Base-by-base conservation (phyloP, 805 yeast genomes). In the Debaryomyces tyrocola region DNA sequence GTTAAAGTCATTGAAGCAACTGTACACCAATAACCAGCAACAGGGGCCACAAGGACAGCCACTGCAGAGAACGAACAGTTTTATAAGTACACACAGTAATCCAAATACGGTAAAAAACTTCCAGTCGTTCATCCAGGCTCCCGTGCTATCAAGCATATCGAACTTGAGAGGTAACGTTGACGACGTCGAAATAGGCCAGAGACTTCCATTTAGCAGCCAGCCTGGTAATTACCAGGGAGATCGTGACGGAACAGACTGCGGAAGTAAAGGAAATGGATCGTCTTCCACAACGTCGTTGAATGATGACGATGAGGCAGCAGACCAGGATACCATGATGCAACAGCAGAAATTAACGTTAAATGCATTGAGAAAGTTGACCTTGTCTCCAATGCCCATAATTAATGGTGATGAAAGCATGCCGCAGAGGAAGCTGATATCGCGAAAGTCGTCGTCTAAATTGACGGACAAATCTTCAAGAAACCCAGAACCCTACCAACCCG, bases 101-200 rank as follows among this genome's bases (percentile, higher is more conserved):
- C 20, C 64, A 58, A 47, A 61, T 64, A 47, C 54, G 37, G 38
- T 60, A 36, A 58, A 68, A 53, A 68, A 73, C 55, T 70, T 71
- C 58, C 78, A 73, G 58, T 65, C 73, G 18, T 72, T 69, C 47
- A 73, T 73, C 44, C 78, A 73, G 56, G 78, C 77, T 1, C 78
- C 78, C 1, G 77, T 71, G 4, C 57, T 73, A 38, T 67, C 73
- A 34, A 61, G 69, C 46, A 66, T 69, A 36, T 49, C 71, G 15
- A 68, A 63, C 41, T 54, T 62, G 37, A 67, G 62, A 33, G 36
- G 34, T 31, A 48, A 46, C n/a, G 55, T 52, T 17, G 69, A 69
- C 38, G 69, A 69, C 28, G 51, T 63, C 5, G 69, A 64, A 41
- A 73, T 73, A n/a, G 78, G 78, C 20, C 67, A 67, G 44, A 70